Evolutionary conservation across 345 rosid genomes (phyloP).

Genomic region (Sisymbrium altissimum): DNA sequence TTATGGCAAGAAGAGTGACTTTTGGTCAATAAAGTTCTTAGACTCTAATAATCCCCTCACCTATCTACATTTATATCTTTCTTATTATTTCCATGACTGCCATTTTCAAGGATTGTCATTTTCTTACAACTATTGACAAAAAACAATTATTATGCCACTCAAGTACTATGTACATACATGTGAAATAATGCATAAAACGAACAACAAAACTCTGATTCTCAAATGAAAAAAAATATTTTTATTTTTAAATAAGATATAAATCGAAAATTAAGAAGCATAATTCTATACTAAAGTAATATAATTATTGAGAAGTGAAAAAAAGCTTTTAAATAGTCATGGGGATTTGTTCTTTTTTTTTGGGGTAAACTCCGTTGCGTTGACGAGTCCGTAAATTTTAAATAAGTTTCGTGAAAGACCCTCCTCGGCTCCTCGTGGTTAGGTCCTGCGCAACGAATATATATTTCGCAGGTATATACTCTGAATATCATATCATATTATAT

Average conservation of each 20-base stretch:
- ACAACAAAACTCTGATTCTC: background rate
- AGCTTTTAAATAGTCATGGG: background rate
- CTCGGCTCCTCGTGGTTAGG: conserved; percentile 19
- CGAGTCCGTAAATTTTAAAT: conserved; percentile 1
- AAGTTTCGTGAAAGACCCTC: conserved; percentile 1
- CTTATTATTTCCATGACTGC: conserved; percentile 21
- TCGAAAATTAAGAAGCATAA: background rate
- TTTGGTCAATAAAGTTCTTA: conserved; percentile 32
- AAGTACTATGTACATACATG: background rate
- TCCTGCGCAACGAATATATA: conserved; percentile 1
- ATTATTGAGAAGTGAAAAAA: background rate
- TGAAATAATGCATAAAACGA: background rate
- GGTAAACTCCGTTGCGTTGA: conserved; percentile 19
- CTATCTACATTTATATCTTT: conserved; percentile 18
- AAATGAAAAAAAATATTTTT: background rate
- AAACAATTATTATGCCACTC: conserved; percentile 26
- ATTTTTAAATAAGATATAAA: background rate
- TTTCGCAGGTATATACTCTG: background rate
- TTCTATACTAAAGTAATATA: background rate
- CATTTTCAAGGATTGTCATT: conserved; percentile 21
- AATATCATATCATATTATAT: background rate
- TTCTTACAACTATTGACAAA: conserved; percentile 16
- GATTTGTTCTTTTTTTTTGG: background rate
- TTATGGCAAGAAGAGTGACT: conserved; percentile 20
- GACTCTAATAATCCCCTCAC: conserved; percentile 14